phyloP scores from a whole-genome alignment of 345 rosid genomes.

The thale cress (Arabidopsis thaliana) region TAIR10.1 NC_003076.8:6046501-6047000 shows the following conservation, averaged over 20 bases:
- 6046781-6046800: constrained; percentile 6
- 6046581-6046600: background rate
- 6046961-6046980: constrained; percentile 44
- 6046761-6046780: constrained; percentile 36
- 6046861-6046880: constrained; percentile 12
- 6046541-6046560: too few species aligned
- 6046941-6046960: constrained; percentile 30
- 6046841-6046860: constrained; percentile 35
- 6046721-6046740: constrained; percentile 52
- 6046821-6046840: constrained; percentile 39
- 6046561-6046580: too few species aligned
- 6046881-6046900: constrained; percentile 35
- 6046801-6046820: constrained; percentile 10
- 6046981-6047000: constrained; percentile 21
- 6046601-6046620: background rate
- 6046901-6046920: constrained; percentile 31
- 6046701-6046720: constrained; percentile 6
- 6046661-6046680: constrained; percentile 16
- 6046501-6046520: background rate
- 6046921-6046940: constrained; percentile 24
- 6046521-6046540: background rate
- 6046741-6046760: constrained; percentile 53
- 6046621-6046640: background rate
- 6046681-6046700: constrained; percentile 23
- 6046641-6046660: constrained; percentile 23